These are phyloP conservation scores for Fusarium dlaminii DNA, from an alignment of 2,329 filamentous ascomycete species.

Conservation along the genomic window DNA sequence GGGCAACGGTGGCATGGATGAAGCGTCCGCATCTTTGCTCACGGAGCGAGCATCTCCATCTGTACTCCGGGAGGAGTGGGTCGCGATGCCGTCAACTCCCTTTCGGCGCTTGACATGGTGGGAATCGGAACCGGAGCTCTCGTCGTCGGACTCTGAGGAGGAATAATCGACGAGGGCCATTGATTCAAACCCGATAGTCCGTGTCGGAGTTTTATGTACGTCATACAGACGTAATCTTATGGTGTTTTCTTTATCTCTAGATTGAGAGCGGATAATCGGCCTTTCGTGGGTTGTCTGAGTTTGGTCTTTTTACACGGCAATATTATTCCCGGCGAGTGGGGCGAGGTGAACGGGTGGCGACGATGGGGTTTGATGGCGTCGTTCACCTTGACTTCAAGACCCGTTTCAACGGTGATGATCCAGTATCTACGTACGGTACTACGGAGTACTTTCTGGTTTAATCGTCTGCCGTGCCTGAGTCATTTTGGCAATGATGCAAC, in stretches of 20 bases:
- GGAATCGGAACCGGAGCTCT: slow-evolving; percentile 33
- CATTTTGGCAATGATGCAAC: background rate
- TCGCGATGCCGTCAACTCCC: slow-evolving; percentile 33
- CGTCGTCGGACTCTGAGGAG: slow-evolving; percentile 38
- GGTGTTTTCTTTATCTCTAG: background rate
- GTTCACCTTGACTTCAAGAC: background rate
- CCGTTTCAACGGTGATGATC: background rate
- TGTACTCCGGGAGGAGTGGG: slow-evolving; percentile 22
- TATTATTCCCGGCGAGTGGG: slow-evolving; percentile 9
- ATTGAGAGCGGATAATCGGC: background rate
- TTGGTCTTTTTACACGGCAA: background rate
- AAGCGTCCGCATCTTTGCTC: slow-evolving; percentile 7
- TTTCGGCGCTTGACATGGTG: slow-evolving; percentile 52
- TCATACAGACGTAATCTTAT: slow-evolving; percentile 1
- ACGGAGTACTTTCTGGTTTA: background rate
- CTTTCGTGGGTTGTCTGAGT: background rate
- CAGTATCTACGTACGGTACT: background rate
- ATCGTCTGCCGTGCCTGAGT: background rate
- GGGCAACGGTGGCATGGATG: slow-evolving; percentile 76
- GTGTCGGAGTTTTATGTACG: background rate
- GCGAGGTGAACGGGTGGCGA: background rate
- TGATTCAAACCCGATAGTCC: background rate
- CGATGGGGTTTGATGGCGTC: background rate
- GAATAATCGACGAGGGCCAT: slow-evolving; percentile 75
- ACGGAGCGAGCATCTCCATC: slow-evolving; percentile 6